Percentiles rank a stretch among this genome's conserved stretches.
phyloP scores from a whole-genome alignment of 345 rosid species.

The Cardamine occulta region DNA sequence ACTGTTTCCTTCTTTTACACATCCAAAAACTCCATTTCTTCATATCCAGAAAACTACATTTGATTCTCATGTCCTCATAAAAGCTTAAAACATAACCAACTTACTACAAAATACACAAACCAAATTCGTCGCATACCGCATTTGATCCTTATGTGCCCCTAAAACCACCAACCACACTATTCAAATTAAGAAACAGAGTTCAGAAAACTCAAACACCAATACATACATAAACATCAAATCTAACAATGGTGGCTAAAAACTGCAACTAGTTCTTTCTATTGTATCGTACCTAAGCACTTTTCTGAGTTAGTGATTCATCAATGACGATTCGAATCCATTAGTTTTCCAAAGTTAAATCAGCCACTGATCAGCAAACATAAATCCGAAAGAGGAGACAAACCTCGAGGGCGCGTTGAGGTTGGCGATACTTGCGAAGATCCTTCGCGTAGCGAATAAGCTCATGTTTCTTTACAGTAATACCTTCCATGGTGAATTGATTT shows the following conservation, averaged over 20 bases:
- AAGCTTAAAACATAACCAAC: too few relatives aligned
- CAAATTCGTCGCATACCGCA: neutral
- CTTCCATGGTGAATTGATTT: constrained; percentile 62
- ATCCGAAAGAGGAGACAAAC: constrained; percentile 38
- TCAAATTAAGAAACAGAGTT: too few relatives aligned
- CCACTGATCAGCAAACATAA: too few relatives aligned
- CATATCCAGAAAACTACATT: too few relatives aligned
- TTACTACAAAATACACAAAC: neutral
- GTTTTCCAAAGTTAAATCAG: neutral
- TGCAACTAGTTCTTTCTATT: neutral
- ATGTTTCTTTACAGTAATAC: constrained; percentile 41
- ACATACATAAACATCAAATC: neutral
- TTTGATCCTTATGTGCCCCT: neutral
- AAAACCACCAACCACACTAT: too few relatives aligned
- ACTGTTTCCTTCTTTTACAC: neutral
- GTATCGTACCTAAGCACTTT: neutral
- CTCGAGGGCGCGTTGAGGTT: constrained; percentile 64
- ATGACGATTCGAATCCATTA: neutral
- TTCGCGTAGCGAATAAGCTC: constrained; percentile 52
- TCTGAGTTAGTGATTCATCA: neutral
- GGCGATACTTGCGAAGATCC: constrained; percentile 64
- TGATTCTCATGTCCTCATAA: too few relatives aligned
- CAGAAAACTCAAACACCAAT: neutral
- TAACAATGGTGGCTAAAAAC: constrained; percentile 2
- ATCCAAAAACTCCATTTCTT: too few relatives aligned